Base-by-base conservation (phyloP, 2,329 filamentous ascomycete genomes). In the Teratosphaeriaceae sp. region DNA sequence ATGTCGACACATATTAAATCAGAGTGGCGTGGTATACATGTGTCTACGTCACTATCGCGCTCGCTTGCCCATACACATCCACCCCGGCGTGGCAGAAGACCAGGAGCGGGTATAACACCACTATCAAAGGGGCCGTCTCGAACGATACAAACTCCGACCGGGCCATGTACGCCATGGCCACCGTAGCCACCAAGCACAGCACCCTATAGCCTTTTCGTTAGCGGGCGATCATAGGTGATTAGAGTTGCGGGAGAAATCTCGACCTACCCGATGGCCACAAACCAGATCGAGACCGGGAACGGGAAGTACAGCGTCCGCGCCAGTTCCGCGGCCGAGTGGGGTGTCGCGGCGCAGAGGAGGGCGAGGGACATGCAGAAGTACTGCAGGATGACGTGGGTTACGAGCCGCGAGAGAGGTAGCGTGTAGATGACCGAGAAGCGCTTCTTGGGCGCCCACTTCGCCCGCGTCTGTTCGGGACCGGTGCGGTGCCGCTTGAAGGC, bases 51-150 rank as follows among this genome's bases (percentile, higher is more conserved):
- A n/a, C n/a, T n/a, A n/a, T n/a, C n/a, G n/a, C n/a, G n/a, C n/a
- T n/a, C n/a, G n/a, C n/a, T 27, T 53, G 51, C 19, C 39, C 51
- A 16, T 51, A 52, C 2, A 53, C 44, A 31, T 49, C 49, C 22
- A 47, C 36, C 8, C 42, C 21, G 3, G 51, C 47, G 8, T 43
- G 38, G 13, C 41, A 38, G 4, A 46, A 16, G n/a, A 54, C 13
- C 31, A 45, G 33, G 4, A 48, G 6, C 13, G 51, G 49, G 22
- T 49, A 54, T 11, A 45, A 6, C n/a, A 47, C 22, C 13, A 51
- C 4, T 5, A 44, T n/a, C 11, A 47, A 16, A 7, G 48, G 45
- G n/a, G 44, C 38, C 11, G 49, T 45, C 45, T 48, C 49, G 23
- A 38, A 18, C 16, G 47, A 40, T 15, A 51, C 49, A 41, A 47